Evolutionary conservation across 352 stramenopile genomes (phyloP), one percentile per base, ranked within the genome.

Genomic region (Phytophthora crassamura): DNA sequence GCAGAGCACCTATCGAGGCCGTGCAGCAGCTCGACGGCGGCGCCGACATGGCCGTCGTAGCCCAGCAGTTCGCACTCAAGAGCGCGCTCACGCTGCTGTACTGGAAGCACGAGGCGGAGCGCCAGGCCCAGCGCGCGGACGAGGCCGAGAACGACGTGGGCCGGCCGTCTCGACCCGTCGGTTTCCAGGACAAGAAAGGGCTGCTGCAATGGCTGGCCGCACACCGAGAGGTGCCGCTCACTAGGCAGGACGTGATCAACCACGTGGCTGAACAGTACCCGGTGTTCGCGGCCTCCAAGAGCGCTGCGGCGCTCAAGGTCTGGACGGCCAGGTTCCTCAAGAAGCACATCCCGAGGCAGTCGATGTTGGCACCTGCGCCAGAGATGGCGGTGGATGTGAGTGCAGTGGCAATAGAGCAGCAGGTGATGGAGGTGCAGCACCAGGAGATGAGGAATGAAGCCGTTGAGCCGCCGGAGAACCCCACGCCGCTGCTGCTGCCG

Each of bases 311-410:
- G 2, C 58, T 93, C 16, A 89, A 86, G 41, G 71, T 87, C 33
- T 93, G 84, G 84, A 78, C 79, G 18, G 51, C 72, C 28, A 69
- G 84, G 7, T 90, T 93, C 34, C 59, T 93, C 9, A 90, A 91
- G 61, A 84, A 83, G 11, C 70, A 90, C 48, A 43, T 93, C 0
- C 54, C 64, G n/a, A 40, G 57, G 10, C 49, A 73, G 7, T 49
- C 68, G 25, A 36, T 36, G n/a, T 10, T 49, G n/a, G 46, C 40
- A 22, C 12, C 47, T 9, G 40, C 18, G 18, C 4, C 32, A 3
- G 20, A 45, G 2, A 11, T 57, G 20, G 18, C 12, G 28, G 10
- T 34, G 22, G 15, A 43, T 14, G 14, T 25, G 8, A n/a, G 16
- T n/a, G 18, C 16, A 4, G n/a, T 16, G 43, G 12, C 20, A 34